Evolutionary conservation across 164 flowering plant species (phyloP), one percentile per base, ranked within the genome.

Genomic region (Taxillus chinensis): DNA sequence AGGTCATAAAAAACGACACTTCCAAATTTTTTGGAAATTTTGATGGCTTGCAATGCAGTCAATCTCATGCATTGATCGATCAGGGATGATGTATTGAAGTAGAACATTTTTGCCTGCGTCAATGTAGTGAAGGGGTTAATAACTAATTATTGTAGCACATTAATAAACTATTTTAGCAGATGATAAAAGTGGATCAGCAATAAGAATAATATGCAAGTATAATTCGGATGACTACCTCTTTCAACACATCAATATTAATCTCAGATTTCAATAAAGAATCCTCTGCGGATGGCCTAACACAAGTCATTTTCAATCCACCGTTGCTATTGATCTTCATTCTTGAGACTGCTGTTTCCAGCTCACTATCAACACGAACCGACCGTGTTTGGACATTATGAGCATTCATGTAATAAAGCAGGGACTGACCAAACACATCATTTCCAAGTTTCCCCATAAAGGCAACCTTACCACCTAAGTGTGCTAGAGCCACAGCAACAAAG

Each of bases 391-490:
- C 92, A 13, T 79, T 79, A 61, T 73, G 81, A 8, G 71, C 57
- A 73, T 95, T 87, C 70, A 90, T 61, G 67, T 76, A 83, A 63
- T 79, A 78, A 15, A 95, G 73, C 85, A 95, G 69, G 13, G 81
- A 61, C 46, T 82, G 82, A 43, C 99, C 99, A 77, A 52, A 87
- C 3, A 78, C 83, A 73, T 93, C 99, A 69, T 82, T 78, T 40
- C 97, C 96, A 67, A 93, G 78, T 73, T 93, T 93, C 7, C 97
- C 97, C 96, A 90, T 89, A 70, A 90, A 86, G 53, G 91, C 96
- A 64, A 87, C 99, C 67, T 81, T 78, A 51, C 96, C 95, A 55
- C 97, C 95, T 67, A 89, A 58, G 59, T 74, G 76, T 56, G 91
- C 90, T 64, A 95, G 90, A 63, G 90, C 87, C 42, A 86, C 46